Percentiles rank a stretch among this genome's conserved stretches.
Evolutionary conservation across 805 yeast genomes (phyloP).

Genomic region (Cyberlindnera bimundalis): DNA sequence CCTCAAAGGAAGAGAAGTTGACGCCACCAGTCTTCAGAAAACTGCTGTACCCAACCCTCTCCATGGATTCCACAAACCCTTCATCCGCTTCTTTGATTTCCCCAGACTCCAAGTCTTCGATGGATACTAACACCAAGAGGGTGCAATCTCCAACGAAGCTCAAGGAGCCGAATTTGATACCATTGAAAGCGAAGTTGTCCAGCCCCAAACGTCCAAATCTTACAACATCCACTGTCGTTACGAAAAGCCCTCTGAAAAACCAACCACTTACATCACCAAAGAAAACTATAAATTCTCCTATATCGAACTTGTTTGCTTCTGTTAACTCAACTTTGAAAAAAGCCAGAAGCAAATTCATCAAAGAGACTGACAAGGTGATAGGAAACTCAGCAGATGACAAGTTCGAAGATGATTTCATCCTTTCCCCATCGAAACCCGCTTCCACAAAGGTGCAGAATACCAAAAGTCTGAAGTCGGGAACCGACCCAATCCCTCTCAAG

Average conservation of each 20-base stretch:
- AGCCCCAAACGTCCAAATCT: neutral
- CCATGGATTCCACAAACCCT: slow-evolving; percentile 10
- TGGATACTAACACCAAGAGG: neutral
- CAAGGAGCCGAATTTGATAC: slow-evolving; percentile 3
- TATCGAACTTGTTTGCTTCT: slow-evolving; percentile 25
- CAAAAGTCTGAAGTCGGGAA: no score
- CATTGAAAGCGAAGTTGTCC: slow-evolving; percentile 4
- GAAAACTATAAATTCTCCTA: slow-evolving; percentile 20
- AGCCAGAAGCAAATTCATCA: slow-evolving; percentile 23
- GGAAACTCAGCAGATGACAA: slow-evolving; percentile 9
- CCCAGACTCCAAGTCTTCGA: slow-evolving; percentile 8
- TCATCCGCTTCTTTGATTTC: slow-evolving; percentile 7
- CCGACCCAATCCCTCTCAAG: no score
- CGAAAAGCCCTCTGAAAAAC: slow-evolving; percentile 10
- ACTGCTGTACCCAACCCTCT: slow-evolving; percentile 22
- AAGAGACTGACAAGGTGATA: slow-evolving; percentile 15
- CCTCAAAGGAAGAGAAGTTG: slow-evolving; percentile 11
- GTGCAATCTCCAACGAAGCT: slow-evolving; percentile 10
- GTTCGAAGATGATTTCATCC: neutral
- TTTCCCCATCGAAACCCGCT: slow-evolving; percentile 5
- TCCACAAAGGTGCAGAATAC: no score
- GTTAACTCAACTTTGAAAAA: slow-evolving; percentile 25
- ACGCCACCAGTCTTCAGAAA: slow-evolving; percentile 10
- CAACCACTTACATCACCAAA: slow-evolving; percentile 9
- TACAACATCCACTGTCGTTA: neutral